Evolutionary conservation across 169 alveolate genomes (phyloP), one percentile per base, ranked within the genome.

Genomic region (Cryptosporidium viatorum): DNA sequence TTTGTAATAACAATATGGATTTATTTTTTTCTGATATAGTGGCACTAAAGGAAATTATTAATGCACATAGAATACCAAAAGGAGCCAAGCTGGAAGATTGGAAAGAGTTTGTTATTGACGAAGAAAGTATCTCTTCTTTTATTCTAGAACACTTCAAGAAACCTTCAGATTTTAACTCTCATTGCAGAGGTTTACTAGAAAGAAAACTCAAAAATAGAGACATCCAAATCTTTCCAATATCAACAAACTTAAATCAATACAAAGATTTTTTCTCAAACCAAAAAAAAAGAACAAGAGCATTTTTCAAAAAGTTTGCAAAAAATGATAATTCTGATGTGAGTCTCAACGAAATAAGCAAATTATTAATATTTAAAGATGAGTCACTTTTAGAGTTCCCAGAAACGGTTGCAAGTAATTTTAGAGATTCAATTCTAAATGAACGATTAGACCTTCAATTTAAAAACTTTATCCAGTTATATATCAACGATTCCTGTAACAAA

Each of bases 21-120:
- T 18, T 41, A 18, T 73, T 73, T 18, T 51, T 26, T 52, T 52
- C 58, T 31, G 86, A 73, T 58, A 3, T 73, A 35, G 12, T 52
- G 16, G 43, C 60, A 3, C 55, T 73, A 0, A 73, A 73, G 37
- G 23, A 39, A 33, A 37, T 55, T 37, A 23, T 73, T 31, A 55
- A 73, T 73, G 55, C 86, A 33, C 86, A 73, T 26, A 73, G 33
- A 37, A 35, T 73, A 14, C 86, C 86, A 23, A 73, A 35, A 73
- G 86, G 86, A 58, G 86, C 86, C 21, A n/a, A 35, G 14, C 8
- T 73, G 2, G 33, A 59, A 12, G 71, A 73, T n/a, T 73, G 86
- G 86, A 73, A 52, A 73, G 70, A 73, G 7, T 73, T 73, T 55
- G 51, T 52, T 29, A 4, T 73, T 8, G 86, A 73, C 21, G 86